Evolutionary conservation across 768 basidiomycete species (phyloP).

Genomic region (Russula foetens): DNA sequence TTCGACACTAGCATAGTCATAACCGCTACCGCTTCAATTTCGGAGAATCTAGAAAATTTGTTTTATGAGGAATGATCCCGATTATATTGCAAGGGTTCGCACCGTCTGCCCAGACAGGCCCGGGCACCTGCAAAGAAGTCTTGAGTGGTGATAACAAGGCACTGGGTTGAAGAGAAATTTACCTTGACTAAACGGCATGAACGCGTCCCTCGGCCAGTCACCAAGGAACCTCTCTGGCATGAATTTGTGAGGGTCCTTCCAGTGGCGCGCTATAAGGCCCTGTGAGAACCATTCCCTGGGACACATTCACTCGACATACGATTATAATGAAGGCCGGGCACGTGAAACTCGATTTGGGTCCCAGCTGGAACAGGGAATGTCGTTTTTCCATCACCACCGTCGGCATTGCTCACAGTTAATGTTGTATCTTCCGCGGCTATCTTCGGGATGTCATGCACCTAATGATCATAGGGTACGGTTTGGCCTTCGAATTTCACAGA

Average conservation of each 20-base stretch:
- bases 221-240: slow-evolving; percentile 31
- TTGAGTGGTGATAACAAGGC: background rate
- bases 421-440: slow-evolving; percentile 38
- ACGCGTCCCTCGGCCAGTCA: slow-evolving; percentile 29
- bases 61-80: background rate
- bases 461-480: slow-evolving; percentile 23
- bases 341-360: slow-evolving; percentile 30
- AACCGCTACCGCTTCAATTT: slow-evolving; percentile 40
- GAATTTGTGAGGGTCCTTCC: slow-evolving; percentile 44
- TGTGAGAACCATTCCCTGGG: background rate
- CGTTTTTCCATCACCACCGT: slow-evolving; percentile 35
- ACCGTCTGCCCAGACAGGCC: slow-evolving; percentile 21
- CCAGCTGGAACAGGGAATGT: slow-evolving; percentile 38
- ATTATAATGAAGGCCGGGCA: slow-evolving; percentile 42
- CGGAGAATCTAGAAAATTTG: slow-evolving; percentile 35
- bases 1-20: slow-evolving; percentile 37
- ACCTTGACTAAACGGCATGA: slow-evolving; percentile 28
- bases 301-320: slow-evolving; percentile 25
- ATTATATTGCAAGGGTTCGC: background rate
- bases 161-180: background rate
- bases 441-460: slow-evolving; percentile 42
- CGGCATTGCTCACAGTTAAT: slow-evolving; percentile 27
- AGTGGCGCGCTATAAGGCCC: slow-evolving; percentile 40
- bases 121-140: slow-evolving; percentile 3
- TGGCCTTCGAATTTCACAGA: background rate